These are phyloP conservation scores for Stephanodiscus triporus DNA, from an alignment of 108 stramenopile genomes.

Conservation along the genomic window DNA sequence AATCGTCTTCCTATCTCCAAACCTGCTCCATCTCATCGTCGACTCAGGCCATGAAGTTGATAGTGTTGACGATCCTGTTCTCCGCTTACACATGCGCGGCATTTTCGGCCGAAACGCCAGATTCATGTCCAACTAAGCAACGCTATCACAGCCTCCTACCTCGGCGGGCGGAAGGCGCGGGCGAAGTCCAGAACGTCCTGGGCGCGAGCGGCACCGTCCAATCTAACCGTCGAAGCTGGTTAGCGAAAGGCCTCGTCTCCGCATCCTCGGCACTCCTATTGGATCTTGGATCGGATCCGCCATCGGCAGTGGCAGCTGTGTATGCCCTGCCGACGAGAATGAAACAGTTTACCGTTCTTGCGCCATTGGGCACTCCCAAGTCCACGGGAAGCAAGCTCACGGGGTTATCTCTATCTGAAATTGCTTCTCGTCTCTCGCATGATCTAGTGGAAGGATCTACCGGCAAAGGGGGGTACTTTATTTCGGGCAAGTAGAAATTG, in stretches of 20 bases:
- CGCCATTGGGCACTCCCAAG: slow-evolving; percentile 47
- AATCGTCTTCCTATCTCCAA: too few relatives aligned
- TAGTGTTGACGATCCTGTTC: slow-evolving; percentile 21
- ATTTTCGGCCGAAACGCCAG: not conserved
- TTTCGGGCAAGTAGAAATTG: slow-evolving; percentile 21
- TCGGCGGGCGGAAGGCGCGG: too few relatives aligned
- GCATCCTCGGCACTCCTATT: slow-evolving; percentile 1
- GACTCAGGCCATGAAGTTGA: not conserved
- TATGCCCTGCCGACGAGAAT: slow-evolving; percentile 2
- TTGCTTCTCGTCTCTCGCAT: slow-evolving; percentile 42
- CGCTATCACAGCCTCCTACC: too few relatives aligned
- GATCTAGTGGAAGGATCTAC: slow-evolving; percentile 53
- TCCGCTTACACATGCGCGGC: not conserved
- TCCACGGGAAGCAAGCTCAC: slow-evolving; percentile 27
- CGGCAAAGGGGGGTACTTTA: slow-evolving; percentile 55
- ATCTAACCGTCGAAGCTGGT: slow-evolving; percentile 14
- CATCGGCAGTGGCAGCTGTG: slow-evolving; percentile 8
- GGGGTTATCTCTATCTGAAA: slow-evolving; percentile 38
- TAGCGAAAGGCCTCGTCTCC: not conserved
- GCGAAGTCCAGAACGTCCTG: too few relatives aligned
- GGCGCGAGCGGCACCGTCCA: too few relatives aligned
- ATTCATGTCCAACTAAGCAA: too few relatives aligned
- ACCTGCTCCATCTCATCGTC: too few relatives aligned
- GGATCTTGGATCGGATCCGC: not conserved
- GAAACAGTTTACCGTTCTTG: slow-evolving; percentile 54